A percentile compares a stretch with the other conserved stretches of the same genome.
These are phyloP conservation scores for Tolypocladium cylindrosporum DNA, from an alignment of 2,329 filamentous ascomycete species.

Conservation along the genomic window DNA sequence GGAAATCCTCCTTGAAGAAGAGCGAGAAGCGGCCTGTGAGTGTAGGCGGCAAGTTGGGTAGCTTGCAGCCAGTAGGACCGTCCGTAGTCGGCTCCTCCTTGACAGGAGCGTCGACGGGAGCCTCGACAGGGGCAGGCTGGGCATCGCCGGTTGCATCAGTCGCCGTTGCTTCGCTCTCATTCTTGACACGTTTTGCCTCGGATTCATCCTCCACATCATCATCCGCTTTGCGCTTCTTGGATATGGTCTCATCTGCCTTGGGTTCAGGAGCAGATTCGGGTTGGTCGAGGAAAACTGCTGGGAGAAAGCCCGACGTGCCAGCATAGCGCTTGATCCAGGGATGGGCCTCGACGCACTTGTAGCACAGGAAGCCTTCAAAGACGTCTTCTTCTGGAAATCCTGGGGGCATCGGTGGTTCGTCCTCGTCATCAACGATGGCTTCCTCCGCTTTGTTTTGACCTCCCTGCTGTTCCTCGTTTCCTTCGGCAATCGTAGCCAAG, in stretches of 20 bases:
- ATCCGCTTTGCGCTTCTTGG: constrained; percentile 60
- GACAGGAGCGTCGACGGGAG: constrained; percentile 3
- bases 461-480: constrained; percentile 24
- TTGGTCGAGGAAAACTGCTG: constrained; percentile 50
- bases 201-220: constrained; percentile 31
- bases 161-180: constrained; percentile 17
- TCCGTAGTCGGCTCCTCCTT: constrained; percentile 8
- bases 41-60: constrained; percentile 44
- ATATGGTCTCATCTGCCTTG: constrained; percentile 7
- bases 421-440: constrained; percentile 36
- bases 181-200: constrained; percentile 43
- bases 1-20: constrained; percentile 73
- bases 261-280: background rate
- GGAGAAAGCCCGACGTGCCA: constrained; percentile 67
- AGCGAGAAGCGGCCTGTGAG: constrained; percentile 61
- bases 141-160: background rate
- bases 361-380: constrained; percentile 87
- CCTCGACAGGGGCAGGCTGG: background rate
- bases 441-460: constrained; percentile 9
- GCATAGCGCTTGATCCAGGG: constrained; percentile 92
- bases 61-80: constrained; percentile 42
- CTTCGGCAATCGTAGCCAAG: constrained; percentile 41
- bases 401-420: constrained; percentile 61
- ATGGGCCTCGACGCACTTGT: constrained; percentile 79
- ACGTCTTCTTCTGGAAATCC: constrained; percentile 84